Base-by-base conservation (phyloP, 164 flowering plant genomes). In the Nymphaea colorata region DNA sequence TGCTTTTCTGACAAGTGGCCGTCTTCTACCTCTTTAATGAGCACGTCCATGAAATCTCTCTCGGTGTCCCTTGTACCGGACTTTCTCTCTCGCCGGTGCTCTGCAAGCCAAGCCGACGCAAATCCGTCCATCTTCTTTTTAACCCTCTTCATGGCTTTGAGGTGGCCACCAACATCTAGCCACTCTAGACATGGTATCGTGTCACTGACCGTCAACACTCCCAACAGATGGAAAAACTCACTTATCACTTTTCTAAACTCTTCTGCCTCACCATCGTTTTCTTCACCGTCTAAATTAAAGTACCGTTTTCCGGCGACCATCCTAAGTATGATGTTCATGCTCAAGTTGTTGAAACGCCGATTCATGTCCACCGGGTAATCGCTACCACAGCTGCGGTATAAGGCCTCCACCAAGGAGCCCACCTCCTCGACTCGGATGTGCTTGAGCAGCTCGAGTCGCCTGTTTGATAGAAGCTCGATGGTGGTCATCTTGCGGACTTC, bases 301-400 rank as follows among this genome's bases (percentile, higher is more conserved):
- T 51, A 70, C 12, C 68, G 64, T 62, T 65, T 70, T 17, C 72
- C 72, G 0, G 55, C 64, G 0, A 70, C 41, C 64, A 70, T 64
- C 57, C 5, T 65, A 42, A 60, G 42, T 10, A 70, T 43, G 42
- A 65, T 55, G 41, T 65, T 70, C 17, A 70, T 64, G 3, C 25
- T 70, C 8, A 64, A 11, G 36, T 42, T 17, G 4, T 2, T 8
- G 4, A 70, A 44, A 43, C 43, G 15, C n/a, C 44, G 64, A 53
- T 70, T 70, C 72, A 70, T 70, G 55, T 65, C 72, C 55, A 65
- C 57, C 12, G 14, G 57, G 12, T 51, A 10, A 3, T 4, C 10
- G 0, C 3, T 15, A 10, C 57, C 14, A 3, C 57, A 0, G 8
- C 14, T 51, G 8, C 2, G 11, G 12, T 47, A 47, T 7, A 47